Conservation (phyloP, 768 basidiomycete genomes). For the Lentinula edodes region DNA sequence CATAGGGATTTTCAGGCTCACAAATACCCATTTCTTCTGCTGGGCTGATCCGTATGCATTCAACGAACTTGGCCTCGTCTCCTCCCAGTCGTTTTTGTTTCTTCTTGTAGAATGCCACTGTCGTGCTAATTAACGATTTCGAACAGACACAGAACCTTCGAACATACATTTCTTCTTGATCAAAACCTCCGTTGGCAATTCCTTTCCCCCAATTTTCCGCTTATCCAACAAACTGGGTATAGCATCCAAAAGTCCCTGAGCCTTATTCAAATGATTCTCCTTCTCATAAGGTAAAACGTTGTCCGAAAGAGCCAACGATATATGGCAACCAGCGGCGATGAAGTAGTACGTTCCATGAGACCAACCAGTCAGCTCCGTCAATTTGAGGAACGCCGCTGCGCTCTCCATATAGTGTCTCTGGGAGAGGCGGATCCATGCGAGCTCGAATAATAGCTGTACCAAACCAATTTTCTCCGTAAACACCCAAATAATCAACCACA, state of each 20-base stretch:
- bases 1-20: constrained; percentile 25
- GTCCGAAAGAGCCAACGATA: not conserved
- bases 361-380: constrained; percentile 71
- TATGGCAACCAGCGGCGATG: constrained; percentile 53
- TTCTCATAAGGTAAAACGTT: not conserved
- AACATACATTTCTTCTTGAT: constrained; percentile 70
- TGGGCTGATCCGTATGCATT: constrained; percentile 58
- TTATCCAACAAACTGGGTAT: constrained; percentile 55
- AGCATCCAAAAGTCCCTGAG: constrained; percentile 54
- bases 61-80: constrained; percentile 42
- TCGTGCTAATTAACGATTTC: not conserved
- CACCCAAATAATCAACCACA: not conserved
- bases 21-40: constrained; percentile 76
- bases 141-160: not conserved
- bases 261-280: constrained; percentile 39
- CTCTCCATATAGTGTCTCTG: constrained; percentile 62
- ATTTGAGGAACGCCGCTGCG: constrained; percentile 56
- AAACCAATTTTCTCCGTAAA: not conserved
- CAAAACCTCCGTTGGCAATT: constrained; percentile 69
- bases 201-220: constrained; percentile 60
- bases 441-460: constrained; percentile 62
- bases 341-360: constrained; percentile 78
- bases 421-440: constrained; percentile 70
- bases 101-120: constrained; percentile 71
- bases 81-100: constrained; percentile 57